phyloP scores from a whole-genome alignment of 768 basidiomycete genomes.

The Clitopilus passeckerianus region DNA sequence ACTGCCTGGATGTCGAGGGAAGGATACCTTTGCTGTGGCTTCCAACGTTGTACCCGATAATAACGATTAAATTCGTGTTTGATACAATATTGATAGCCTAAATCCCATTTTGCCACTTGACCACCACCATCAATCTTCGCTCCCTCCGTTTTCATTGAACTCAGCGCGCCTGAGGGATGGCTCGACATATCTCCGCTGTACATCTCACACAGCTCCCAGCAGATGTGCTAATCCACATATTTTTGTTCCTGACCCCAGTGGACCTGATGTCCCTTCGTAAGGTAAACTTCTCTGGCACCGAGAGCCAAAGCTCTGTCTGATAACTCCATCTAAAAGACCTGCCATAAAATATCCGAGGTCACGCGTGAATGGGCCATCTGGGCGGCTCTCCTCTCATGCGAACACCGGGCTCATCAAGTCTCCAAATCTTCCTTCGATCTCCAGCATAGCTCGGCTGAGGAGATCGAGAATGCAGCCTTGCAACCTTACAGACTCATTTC shows the following conservation, averaged over 20 bases:
- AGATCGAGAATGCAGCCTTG: neutral
- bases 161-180: neutral
- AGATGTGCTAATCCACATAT: neutral
- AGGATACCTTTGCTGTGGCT: too few species aligned
- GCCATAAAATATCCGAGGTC: neutral
- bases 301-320: neutral
- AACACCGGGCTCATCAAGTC: neutral
- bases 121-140: too few species aligned
- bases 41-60: too few species aligned
- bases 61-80: too few species aligned
- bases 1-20: too few species aligned
- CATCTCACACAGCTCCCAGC: neutral
- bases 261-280: neutral
- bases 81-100: too few species aligned
- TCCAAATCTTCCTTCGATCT: neutral
- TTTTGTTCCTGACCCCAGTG: neutral
- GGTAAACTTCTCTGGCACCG: neutral
- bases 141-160: too few species aligned
- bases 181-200: neutral
- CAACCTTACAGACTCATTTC: neutral
- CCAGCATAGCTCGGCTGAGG: neutral
- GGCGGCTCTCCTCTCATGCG: neutral
- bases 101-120: too few species aligned
- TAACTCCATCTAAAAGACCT: neutral
- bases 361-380: neutral